phyloP scores from a whole-genome alignment of 331 rosid genomes.

The Rosa hybrid region DNA sequence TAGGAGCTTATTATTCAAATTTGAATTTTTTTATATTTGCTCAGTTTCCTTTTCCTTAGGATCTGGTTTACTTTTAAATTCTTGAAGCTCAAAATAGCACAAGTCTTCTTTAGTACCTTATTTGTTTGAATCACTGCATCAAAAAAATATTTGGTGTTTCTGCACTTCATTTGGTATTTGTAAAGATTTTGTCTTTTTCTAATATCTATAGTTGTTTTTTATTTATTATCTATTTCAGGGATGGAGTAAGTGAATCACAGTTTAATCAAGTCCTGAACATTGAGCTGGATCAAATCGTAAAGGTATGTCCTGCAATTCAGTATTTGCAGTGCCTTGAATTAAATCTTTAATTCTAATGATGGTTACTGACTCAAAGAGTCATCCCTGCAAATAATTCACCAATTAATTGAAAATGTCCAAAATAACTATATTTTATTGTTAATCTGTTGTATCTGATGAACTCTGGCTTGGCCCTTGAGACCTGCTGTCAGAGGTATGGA shows the following conservation, averaged over 20 bases:
- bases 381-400: neutral
- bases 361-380: neutral
- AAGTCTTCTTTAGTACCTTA: neutral
- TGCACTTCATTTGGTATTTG: constrained; percentile 6
- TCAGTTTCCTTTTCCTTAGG: neutral
- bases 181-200: constrained; percentile 1
- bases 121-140: neutral
- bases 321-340: neutral
- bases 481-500: neutral
- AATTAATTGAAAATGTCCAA: neutral
- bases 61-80: neutral
- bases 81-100: neutral
- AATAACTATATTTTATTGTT: neutral
- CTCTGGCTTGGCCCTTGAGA: neutral
- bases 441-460: neutral
- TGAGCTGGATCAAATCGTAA: constrained; percentile 77
- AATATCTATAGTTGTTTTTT: constrained; percentile 16
- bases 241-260: constrained; percentile 91
- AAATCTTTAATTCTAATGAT: constrained; percentile 3
- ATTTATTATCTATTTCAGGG: constrained; percentile 51
- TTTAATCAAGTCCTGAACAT: constrained; percentile 80
- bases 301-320: constrained; percentile 51
- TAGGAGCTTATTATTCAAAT: neutral
- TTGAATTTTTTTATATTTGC: neutral
- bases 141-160: neutral